Base-by-base conservation (phyloP, 192 early-diverging fungal species). In the Mortierella hygrophila region DNA sequence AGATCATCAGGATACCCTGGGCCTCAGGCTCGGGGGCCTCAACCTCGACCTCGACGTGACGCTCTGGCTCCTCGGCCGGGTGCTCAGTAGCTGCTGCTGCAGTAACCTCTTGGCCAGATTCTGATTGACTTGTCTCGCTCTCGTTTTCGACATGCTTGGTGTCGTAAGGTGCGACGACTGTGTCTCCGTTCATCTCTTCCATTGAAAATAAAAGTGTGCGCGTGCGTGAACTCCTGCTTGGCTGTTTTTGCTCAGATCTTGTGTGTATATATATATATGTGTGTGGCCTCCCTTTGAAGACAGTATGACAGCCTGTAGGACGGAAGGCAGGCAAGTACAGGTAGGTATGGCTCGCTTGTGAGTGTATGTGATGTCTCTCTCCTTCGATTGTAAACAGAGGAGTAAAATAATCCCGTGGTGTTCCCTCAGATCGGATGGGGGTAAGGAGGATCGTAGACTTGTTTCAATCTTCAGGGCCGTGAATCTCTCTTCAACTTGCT, bases 1-100 rank as follows among this genome's bases (percentile, higher is more conserved):
- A 71, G 11, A 71, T 71, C 18, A 71, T 71, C 18, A 71, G 11
- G n/a, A 71, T 71, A 42, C 70, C 70, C 70, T 38, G 60, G 26
- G 60, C 60, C 26, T 65, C 60, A 23, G 60, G 11, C 29, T 65
- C 55, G 23, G n/a, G 23, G 44, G 13, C 44, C 55, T 26, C 55
- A 23, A 10, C 23, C 55, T 57, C 60, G 60, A 65, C 60, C 60
- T 65, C 26, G 60, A 23, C 26, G 11, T 32, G 11, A 11, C 23
- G 26, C n/a, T 65, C 60, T 32, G 60, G 60, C 60, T 65, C 26
- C 29, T 32, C 11, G 60, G 55, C 7, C 55, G 21, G 55, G 55
- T 60, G 55, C 7, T 60, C 55, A 15, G 20, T 5, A 52, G 49
- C 44, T 1, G 44, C 44, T 1, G 44, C 20, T 20, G 16, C 20